Evolutionary conservation across 768 basidiomycete species (phyloP), one percentile per base, ranked within the genome.

Genomic region (Hygrocybe punicea): DNA sequence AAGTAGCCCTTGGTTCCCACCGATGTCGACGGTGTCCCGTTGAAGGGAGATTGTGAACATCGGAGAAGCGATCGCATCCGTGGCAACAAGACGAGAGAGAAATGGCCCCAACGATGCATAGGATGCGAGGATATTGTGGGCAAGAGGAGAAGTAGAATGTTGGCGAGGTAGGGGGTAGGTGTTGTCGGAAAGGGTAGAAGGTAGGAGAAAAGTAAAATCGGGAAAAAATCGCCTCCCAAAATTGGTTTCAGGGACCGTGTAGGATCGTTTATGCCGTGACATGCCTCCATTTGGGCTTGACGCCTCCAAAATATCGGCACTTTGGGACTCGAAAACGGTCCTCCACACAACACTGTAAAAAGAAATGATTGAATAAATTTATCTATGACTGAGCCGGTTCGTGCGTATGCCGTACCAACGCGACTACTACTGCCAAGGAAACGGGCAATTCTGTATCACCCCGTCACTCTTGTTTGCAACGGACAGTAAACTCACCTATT

Each of bases 1-100:
- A 36, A 91, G 68, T 57, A 81, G 67, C 2, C 89, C 88, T 13
- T 77, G 71, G 56, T 88, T 87, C 1, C 86, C 86, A 1, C 86
- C 85, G n/a, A 87, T 72, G 37, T 86, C 79, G 16, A 89, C 69
- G 0, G 82, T 73, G 60, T 89, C 82, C 35, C 90, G 82, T 63
- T 92, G 89, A 10, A 92, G 73, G 0, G 84, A 77, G 13, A 89
- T 75, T 14, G 78, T 71, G 54, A 85, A 81, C 73, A 82, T 74
- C 0, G 85, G 83, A 17, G 65, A 62, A 8, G 68, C 64, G 51
- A 84, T 62, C 11, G 62, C 60, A 4, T 65, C 65, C 9, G 67
- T 68, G 7, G 76, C 65, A 6, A 78, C 75, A 24, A 84, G 75
- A 4, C 82, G 76, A 13, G 75, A 66, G 4, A 84, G 62, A 9